Percentiles rank a stretch among this genome's conserved stretches.
These are phyloP conservation scores for Saccharomycopsis sp. DNA, from an alignment of 805 yeast genomes.

Conservation along the genomic window DNA sequence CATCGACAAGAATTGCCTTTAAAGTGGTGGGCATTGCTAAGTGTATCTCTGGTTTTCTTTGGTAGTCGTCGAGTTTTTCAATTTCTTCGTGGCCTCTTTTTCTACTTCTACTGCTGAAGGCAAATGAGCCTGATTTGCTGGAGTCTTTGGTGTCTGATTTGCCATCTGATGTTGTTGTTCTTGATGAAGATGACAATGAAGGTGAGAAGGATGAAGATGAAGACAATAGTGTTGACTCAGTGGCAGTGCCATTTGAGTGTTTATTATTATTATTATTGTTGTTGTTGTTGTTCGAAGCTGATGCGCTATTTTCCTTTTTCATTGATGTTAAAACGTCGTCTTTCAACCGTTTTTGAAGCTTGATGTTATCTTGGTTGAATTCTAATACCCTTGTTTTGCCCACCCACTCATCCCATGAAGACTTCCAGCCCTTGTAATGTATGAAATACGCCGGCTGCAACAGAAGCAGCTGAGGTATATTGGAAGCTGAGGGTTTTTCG, in stretches of 20 bases:
- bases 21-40: slow-evolving; percentile 55
- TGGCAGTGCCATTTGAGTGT: neutral
- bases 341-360: slow-evolving; percentile 52
- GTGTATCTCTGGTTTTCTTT: slow-evolving; percentile 34
- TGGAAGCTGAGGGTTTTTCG: slow-evolving; percentile 25
- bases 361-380: slow-evolving; percentile 57
- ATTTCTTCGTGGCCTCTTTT: slow-evolving; percentile 26
- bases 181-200: too few relatives aligned
- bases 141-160: neutral
- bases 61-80: slow-evolving; percentile 27
- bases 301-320: slow-evolving; percentile 16
- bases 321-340: slow-evolving; percentile 34
- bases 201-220: too few relatives aligned
- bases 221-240: neutral
- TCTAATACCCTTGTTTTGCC: slow-evolving; percentile 56
- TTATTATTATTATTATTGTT: slow-evolving; percentile 13
- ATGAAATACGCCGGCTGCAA: slow-evolving; percentile 45
- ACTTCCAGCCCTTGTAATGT: slow-evolving; percentile 94
- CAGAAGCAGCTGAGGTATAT: slow-evolving; percentile 6
- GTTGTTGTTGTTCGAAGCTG: slow-evolving; percentile 21
- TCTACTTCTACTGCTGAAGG: too few relatives aligned
- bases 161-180: neutral
- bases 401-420: slow-evolving; percentile 97
- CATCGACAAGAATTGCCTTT: slow-evolving; percentile 71
- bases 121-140: neutral